These are phyloP conservation scores for Escallonia herrerae DNA, from an alignment of 129 eudicot species.

Conservation along the genomic window DNA sequence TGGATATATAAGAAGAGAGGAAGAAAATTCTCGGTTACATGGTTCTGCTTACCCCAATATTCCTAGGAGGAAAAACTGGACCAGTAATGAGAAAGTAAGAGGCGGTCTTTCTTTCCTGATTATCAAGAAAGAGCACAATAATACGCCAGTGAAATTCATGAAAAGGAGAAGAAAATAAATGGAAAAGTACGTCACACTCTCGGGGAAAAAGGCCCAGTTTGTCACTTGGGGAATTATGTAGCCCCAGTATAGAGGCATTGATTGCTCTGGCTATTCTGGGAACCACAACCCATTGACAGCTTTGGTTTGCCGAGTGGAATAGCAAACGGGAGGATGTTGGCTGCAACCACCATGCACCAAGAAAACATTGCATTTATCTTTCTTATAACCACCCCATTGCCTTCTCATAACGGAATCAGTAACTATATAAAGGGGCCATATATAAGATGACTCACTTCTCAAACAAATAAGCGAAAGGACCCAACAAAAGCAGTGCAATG, in stretches of 20 bases:
- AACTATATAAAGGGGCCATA: not conserved
- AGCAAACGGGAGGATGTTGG: too few species aligned
- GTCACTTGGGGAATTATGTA: too few species aligned
- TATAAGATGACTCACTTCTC: conserved; percentile 51
- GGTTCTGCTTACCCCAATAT: conserved; percentile 48
- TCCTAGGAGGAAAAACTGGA: conserved; percentile 77
- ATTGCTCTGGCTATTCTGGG: too few species aligned
- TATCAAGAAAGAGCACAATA: not conserved
- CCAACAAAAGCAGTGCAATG: conserved; percentile 53
- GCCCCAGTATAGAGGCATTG: too few species aligned
- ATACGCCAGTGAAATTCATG: too few species aligned
- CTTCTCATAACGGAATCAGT: not conserved
- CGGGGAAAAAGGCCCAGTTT: too few species aligned
- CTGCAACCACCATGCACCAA: too few species aligned
- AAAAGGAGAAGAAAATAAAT: too few species aligned
- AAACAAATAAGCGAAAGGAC: conserved; percentile 71
- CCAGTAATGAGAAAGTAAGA: conserved; percentile 57
- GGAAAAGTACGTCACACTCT: too few species aligned
- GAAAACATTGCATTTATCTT: too few species aligned
- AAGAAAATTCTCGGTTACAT: not conserved
- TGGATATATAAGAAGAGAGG: not conserved
- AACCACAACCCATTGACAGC: too few species aligned
- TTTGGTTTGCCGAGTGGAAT: too few species aligned
- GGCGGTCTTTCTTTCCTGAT: conserved; percentile 85
- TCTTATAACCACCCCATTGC: not conserved